phyloP scores from a whole-genome alignment of 257 asterid species.

The Ocimum tenuiflorum region DNA sequence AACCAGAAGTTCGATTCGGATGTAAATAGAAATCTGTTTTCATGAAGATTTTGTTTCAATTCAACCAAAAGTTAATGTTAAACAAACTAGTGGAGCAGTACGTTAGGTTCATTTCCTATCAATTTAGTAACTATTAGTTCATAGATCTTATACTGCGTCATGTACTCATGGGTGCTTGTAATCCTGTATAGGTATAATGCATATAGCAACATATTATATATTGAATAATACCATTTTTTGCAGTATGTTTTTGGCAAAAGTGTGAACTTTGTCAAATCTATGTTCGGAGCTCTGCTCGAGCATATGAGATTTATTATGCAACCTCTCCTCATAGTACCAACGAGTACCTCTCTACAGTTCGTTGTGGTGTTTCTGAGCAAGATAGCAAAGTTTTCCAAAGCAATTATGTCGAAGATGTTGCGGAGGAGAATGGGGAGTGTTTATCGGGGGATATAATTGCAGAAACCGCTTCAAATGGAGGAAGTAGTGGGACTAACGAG shows the following conservation, averaged over 20 bases:
- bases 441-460: slow-evolving; percentile 24
- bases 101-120: neutral
- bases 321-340: slow-evolving; percentile 34
- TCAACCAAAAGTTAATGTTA: neutral
- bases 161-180: neutral
- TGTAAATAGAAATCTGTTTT: too few species aligned
- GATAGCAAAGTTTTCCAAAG: slow-evolving; percentile 51
- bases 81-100: neutral
- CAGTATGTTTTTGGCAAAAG: slow-evolving; percentile 60
- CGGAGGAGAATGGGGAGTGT: slow-evolving; percentile 25
- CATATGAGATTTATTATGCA: slow-evolving; percentile 68
- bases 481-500: slow-evolving; percentile 41
- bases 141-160: neutral
- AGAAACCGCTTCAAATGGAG: slow-evolving; percentile 38
- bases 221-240: slow-evolving; percentile 24
- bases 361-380: slow-evolving; percentile 71
- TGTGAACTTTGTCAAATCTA: slow-evolving; percentile 61
- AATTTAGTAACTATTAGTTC: neutral
- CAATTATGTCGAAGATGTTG: slow-evolving; percentile 29
- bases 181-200: neutral
- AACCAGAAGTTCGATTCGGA: too few species aligned
- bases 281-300: slow-evolving; percentile 89
- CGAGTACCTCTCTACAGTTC: slow-evolving; percentile 81
- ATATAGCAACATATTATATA: neutral
- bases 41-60: too few species aligned